Conservation (phyloP, 2,329 filamentous ascomycete genomes). For the Sporothrix protearum region DNA sequence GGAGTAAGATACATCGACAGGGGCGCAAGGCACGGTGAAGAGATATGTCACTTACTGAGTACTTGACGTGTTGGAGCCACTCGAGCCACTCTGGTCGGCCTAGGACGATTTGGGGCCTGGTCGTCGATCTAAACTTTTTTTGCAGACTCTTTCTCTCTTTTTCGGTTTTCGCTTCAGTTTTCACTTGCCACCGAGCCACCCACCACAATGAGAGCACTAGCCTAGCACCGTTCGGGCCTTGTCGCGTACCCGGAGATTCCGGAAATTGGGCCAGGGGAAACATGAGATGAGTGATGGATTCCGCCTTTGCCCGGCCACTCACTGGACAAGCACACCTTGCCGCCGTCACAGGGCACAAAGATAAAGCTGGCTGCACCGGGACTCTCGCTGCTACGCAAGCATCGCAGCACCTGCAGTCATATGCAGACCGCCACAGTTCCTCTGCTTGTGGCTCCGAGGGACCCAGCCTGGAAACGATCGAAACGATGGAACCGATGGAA, state of each 20-base stretch:
- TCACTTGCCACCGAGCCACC: background rate
- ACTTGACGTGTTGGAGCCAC: background rate
- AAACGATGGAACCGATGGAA: background rate
- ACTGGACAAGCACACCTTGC: background rate
- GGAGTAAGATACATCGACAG: conserved; percentile 9
- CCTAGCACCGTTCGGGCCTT: conserved; percentile 3
- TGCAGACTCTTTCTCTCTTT: background rate
- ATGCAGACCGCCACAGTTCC: background rate
- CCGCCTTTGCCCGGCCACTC: conserved; percentile 14
- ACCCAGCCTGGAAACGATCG: background rate
- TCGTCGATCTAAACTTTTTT: conserved; percentile 10
- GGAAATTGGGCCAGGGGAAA: conserved; percentile 24
- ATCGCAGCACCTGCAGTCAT: background rate
- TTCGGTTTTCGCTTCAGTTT: background rate
- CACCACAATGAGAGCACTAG: background rate
- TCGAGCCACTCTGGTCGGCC: too few species aligned
- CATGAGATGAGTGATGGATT: conserved; percentile 16
- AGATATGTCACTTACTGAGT: background rate
- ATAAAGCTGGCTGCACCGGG: background rate
- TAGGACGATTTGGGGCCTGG: too few species aligned
- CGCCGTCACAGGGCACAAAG: background rate
- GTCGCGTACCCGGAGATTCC: conserved; percentile 23
- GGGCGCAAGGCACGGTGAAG: conserved; percentile 6
- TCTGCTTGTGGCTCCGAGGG: conserved; percentile 8
- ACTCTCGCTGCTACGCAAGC: background rate